Evolutionary conservation across 257 asterid genomes (phyloP), one percentile per base, ranked within the genome.

Genomic region (Haberlea rhodopensis): DNA sequence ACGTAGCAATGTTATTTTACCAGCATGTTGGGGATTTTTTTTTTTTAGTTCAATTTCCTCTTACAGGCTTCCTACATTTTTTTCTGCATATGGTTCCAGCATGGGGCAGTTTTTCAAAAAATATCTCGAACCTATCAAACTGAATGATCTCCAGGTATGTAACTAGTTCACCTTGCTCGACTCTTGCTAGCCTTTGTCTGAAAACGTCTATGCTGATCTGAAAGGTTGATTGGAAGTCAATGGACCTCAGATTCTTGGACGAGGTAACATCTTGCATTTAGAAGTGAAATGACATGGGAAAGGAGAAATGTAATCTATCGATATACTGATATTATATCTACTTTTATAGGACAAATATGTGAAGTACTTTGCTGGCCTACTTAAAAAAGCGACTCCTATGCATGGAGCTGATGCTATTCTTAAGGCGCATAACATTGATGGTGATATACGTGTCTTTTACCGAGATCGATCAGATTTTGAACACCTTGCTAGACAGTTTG

Each of bases 111-210:
- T 89, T 76, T 92, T 87, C 80, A 76, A 75, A 68, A 89, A 87
- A 46, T 92, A 89, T 85, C 99, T 92, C 20, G 91, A 87, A 78
- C 96, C 99, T 70, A 92, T 92, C 75, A 92, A 87, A 70, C 89
- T 89, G 83, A 92, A 92, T 51, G 90, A 87, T 60, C 84, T 85
- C 74, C 86, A 84, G 96, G 99, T 84, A 78, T 63, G 80, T 57
- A 62, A 71, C 67, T 43, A 23, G 18, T 66, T 51, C 18, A 55
- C 61, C 60, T n/a, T n/a, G n/a, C 62, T 56, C 62, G 26, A 26
- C 64, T 57, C 57, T 53, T 64, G 43, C 60, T 67, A 71, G 58
- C 49, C 53, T 59, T 71, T 80, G 56, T 64, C 71, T 55, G 43
- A 71, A 37, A 31, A 46, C 48, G 40, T 72, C 57, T 63, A 13